Base-by-base conservation (phyloP, 2,329 filamentous ascomycete genomes). In the Colletotrichum falcatum region DNA sequence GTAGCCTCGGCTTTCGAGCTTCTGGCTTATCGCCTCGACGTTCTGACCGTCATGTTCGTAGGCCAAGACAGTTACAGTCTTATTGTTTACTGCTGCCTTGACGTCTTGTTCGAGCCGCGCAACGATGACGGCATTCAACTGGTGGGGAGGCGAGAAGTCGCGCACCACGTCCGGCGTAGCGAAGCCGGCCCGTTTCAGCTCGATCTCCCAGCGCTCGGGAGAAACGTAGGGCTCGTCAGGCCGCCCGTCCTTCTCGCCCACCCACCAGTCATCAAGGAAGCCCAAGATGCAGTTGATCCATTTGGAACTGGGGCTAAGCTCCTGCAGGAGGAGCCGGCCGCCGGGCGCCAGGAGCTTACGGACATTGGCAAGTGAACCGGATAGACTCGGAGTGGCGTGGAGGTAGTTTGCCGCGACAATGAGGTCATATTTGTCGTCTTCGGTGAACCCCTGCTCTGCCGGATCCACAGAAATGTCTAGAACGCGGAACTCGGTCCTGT, bases 241-340 rank as follows among this genome's bases (percentile, higher is more conserved):
- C 2, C 79, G 74, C 7, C 71, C 74, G 14, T 81, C 79, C 0
- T 75, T 68, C 7, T 58, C 69, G 4, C 80, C 80, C 0, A 79
- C 71, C 81, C 81, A 82, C 81, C 81, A 82, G 6, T 76, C 78
- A 0, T 76, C 71, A 4, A 80, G 71, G 0, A 74, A 62, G 1
- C 79, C 78, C 37, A 79, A 74, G 11, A 79, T 74, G 66, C 73
- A 77, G 59, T 77, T 78, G 30, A 76, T 26, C 7, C 46, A 46
- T 5, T 56, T 35, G 3, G 53, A 16, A 1, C 59, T 44, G 18
- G 46, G 18, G 16, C 51, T 60, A 2, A 73, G 46, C 30, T 73
- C 71, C 20, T 64, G 42, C 35, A 72, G 60, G 11, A 62, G 48
- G 0, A 82, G 72, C 28, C 74, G 73, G 0, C 81, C 81, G 9